Evolutionary conservation across 257 asterid species (phyloP).

Genomic region (Plantago ovata): DNA sequence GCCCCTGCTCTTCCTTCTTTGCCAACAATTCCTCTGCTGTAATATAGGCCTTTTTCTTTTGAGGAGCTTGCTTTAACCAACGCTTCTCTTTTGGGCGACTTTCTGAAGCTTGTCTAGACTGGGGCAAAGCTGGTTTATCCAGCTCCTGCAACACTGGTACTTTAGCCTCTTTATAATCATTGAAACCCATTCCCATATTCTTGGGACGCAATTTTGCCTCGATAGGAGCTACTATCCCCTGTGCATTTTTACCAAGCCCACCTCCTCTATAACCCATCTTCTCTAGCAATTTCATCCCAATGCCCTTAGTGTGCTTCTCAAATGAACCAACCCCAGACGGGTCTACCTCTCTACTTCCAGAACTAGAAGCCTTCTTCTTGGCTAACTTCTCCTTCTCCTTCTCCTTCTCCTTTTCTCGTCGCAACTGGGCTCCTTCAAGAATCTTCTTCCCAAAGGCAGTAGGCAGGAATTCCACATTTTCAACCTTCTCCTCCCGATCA

Average conservation of each 20-base stretch:
- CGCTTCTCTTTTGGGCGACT: slow-evolving; percentile 48
- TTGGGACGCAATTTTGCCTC: slow-evolving; percentile 82
- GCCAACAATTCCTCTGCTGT: slow-evolving; percentile 80
- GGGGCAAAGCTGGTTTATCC: slow-evolving; percentile 42
- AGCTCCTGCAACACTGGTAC: slow-evolving; percentile 41
- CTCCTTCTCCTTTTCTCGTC: slow-evolving; percentile 61
- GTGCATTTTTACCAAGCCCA: slow-evolving; percentile 82
- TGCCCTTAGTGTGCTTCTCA: slow-evolving; percentile 75
- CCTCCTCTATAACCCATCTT: slow-evolving; percentile 96
- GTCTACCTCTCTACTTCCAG: slow-evolving; percentile 36
- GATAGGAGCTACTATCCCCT: slow-evolving; percentile 78
- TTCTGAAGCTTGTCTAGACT: slow-evolving; percentile 33
- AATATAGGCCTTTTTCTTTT: slow-evolving; percentile 53
- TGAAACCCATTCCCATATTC: slow-evolving; percentile 91
- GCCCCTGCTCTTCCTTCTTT: slow-evolving; percentile 68
- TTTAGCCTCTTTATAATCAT: slow-evolving; percentile 61
- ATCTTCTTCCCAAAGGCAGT: slow-evolving; percentile 70
- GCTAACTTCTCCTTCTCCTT: slow-evolving; percentile 57
- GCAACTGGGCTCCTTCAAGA: slow-evolving; percentile 60
- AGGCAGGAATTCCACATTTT: slow-evolving; percentile 48
- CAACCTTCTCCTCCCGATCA: slow-evolving; percentile 24
- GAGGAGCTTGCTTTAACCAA: slow-evolving; percentile 67
- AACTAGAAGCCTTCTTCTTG: slow-evolving; percentile 48
- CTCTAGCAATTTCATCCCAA: slow-evolving; percentile 70
- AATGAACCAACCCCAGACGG: slow-evolving; percentile 56